Evolutionary conservation across 1,284 basidiomycete genomes (phyloP).

Genomic region (Fomitopsis palustris): DNA sequence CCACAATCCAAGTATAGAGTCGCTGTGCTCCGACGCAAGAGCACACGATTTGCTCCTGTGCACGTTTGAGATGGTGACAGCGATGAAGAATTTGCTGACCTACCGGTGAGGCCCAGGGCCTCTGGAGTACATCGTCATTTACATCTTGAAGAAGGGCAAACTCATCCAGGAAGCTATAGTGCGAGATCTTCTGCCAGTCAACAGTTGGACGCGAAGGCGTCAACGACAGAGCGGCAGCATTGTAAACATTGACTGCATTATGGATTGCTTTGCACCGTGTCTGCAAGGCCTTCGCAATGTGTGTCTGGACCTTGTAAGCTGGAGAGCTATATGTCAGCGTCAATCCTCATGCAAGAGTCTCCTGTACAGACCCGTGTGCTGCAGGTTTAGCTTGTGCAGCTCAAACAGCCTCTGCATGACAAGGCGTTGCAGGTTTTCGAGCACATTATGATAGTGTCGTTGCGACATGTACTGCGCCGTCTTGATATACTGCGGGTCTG

Average conservation of each 20-base stretch:
- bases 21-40: constrained; percentile 30
- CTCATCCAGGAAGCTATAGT: constrained; percentile 32
- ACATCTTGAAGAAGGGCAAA: constrained; percentile 33
- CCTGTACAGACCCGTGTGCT: constrained; percentile 23
- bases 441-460: constrained; percentile 19
- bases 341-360: not conserved
- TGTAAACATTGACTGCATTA: constrained; percentile 22
- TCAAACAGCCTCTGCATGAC: constrained; percentile 31
- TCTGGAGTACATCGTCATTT: constrained; percentile 23
- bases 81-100: constrained; percentile 24
- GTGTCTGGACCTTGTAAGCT: constrained; percentile 24
- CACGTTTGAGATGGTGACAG: constrained; percentile 26
- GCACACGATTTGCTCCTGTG: constrained; percentile 30
- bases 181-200: constrained; percentile 25
- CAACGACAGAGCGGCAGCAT: constrained; percentile 19
- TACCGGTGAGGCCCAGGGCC: constrained; percentile 27
- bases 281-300: constrained; percentile 24
- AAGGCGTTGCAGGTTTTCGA: constrained; percentile 25
- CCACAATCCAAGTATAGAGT: constrained; percentile 22
- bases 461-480: constrained; percentile 12
- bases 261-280: constrained; percentile 19
- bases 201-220: constrained; percentile 24
- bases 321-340: not conserved
- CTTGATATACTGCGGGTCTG: not conserved
- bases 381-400: constrained; percentile 27